Conservation (phyloP, 2,329 filamentous ascomycete species). For the Exophiala oligosperma region DNA sequence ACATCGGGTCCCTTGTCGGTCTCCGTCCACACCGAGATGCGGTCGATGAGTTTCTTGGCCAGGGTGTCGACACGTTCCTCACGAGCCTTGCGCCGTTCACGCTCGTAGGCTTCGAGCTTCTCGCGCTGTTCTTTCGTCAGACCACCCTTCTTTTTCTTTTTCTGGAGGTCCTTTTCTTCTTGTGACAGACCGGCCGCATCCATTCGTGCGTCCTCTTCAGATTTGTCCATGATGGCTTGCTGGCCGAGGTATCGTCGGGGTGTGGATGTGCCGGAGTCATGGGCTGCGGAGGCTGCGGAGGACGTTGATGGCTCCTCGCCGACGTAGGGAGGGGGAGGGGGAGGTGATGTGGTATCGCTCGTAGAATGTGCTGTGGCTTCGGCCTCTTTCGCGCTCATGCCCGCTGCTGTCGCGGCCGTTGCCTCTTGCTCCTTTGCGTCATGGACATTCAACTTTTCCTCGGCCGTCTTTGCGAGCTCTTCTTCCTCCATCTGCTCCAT, state of each 20-base stretch:
- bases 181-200: constrained; percentile 65
- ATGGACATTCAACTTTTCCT: constrained; percentile 48
- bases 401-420: constrained; percentile 45
- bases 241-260: constrained; percentile 65
- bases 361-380: constrained; percentile 26
- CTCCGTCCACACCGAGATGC: constrained; percentile 93
- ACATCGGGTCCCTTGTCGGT: constrained; percentile 87
- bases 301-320: constrained; percentile 23
- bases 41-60: constrained; percentile 80
- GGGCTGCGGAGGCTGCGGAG: not conserved
- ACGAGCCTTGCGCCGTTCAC: constrained; percentile 77
- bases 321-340: constrained; percentile 24
- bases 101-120: constrained; percentile 83
- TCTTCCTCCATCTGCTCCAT: constrained; percentile 77
- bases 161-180: constrained; percentile 73
- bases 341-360: constrained; percentile 9
- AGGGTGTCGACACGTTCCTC: constrained; percentile 88
- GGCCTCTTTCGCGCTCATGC: constrained; percentile 35
- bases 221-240: constrained; percentile 83
- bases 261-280: constrained; percentile 45
- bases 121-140: constrained; percentile 91
- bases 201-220: constrained; percentile 72
- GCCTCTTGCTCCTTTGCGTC: constrained; percentile 47
- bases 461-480: constrained; percentile 55
- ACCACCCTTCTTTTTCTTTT: constrained; percentile 85